Evolutionary conservation across 495 filamentous ascomycete species (phyloP), one percentile per base, ranked within the genome.

Genomic region (Chaetomium fimeti): DNA sequence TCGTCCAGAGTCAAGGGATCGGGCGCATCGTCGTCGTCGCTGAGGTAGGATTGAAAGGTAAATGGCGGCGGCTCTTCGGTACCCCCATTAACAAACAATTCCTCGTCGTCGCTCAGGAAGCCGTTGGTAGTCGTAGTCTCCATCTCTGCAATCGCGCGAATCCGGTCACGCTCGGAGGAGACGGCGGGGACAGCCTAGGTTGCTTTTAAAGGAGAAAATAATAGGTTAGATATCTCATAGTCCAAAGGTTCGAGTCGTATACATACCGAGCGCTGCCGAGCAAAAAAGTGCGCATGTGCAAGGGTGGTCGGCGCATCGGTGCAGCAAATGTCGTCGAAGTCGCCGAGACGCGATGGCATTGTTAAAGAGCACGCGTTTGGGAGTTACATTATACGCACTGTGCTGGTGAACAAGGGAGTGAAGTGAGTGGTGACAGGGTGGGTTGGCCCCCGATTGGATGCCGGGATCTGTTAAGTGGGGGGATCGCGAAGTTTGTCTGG

Each of bases 41-140:
- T 71, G 2, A 69, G 48, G 12, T 70, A 69, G 8, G 67, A 68
- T 27, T 72, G 64, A 25, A 71, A 72, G 1, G 67, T 68, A 42
- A 67, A 72, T 0, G 64, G 38, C 4, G 40, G 40, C 4, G 62
- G 67, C 27, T 71, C 71, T 0, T 18, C 36, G 11, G 63, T 63
- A 2, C 27, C 63, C 0, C 45, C 15, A 7, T 38, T 51, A 0
- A 49, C 51, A 8, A 64, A 40, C 12, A 72, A 68, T 66, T 69
- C 69, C 29, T 71, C 68, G 9, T 71, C 69, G 18, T 69, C 69
- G 65, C 42, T 66, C 6, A 49, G 22, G 20, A 60, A 32, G 16
- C 36, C 38, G 13, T 65, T 68, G 15, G 22, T 9, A 22, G 24
- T 40, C 13, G 22, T 9, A 22, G 24, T 40, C 13, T 56, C 59